Conservation (phyloP, 2,329 filamentous ascomycete genomes). For the Exophiala aquamarina region DNA sequence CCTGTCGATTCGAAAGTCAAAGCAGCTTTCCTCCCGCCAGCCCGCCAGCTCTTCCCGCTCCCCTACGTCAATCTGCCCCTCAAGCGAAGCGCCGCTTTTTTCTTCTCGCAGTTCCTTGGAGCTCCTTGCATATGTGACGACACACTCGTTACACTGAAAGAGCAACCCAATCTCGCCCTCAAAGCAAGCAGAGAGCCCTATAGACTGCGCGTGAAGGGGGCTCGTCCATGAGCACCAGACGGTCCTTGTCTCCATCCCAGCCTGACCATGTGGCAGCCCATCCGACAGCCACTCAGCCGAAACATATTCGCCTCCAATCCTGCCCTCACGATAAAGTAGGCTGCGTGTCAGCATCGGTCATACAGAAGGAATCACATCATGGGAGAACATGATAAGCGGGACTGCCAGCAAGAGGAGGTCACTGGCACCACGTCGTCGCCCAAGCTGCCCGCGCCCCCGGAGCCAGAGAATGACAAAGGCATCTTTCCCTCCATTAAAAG, state of each 20-base stretch:
- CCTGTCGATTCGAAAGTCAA: slow-evolving; percentile 7
- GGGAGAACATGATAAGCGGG: slow-evolving; percentile 11
- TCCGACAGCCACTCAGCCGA: slow-evolving; percentile 9
- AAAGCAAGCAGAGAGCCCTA: too few relatives aligned
- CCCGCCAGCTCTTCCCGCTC: slow-evolving; percentile 1
- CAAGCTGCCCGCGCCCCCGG: slow-evolving; percentile 25
- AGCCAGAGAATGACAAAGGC: slow-evolving; percentile 29
- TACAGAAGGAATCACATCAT: slow-evolving; percentile 11
- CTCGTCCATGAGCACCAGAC: slow-evolving; percentile 10
- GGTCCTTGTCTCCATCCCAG: slow-evolving; percentile 9
- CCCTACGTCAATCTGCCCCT: not conserved
- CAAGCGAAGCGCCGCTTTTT: not conserved
- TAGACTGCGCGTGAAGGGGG: not conserved
- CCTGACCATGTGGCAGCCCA: slow-evolving; percentile 22
- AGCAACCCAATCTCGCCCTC: not conserved
- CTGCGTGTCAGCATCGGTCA: slow-evolving; percentile 4
- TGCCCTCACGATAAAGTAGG: slow-evolving; percentile 15
- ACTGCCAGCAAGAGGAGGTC: slow-evolving; percentile 14
- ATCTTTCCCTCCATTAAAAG: slow-evolving; percentile 28
- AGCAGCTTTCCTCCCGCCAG: slow-evolving; percentile 6
- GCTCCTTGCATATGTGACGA: not conserved
- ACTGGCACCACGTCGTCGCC: slow-evolving; percentile 6
- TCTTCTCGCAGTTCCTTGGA: not conserved
- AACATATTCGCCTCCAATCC: slow-evolving; percentile 5
- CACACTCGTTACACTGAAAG: too few relatives aligned